Percentiles rank a stretch among this genome's conserved stretches.
These are phyloP conservation scores for Bathelium albidoporum DNA, from an alignment of 495 filamentous ascomycete genomes.

Conservation along the genomic window DNA sequence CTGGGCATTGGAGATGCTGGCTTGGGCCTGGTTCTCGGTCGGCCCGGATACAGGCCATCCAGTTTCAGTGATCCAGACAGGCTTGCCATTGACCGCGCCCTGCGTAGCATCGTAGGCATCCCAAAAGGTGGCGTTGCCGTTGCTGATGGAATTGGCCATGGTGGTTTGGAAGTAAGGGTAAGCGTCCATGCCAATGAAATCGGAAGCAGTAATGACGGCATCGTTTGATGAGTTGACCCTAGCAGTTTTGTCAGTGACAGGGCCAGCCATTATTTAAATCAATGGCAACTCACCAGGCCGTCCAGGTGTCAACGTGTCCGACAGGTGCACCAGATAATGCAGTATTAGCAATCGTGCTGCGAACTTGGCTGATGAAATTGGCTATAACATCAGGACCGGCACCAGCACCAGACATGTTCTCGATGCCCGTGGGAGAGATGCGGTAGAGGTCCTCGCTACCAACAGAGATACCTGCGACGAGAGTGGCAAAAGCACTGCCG, in stretches of 20 bases:
- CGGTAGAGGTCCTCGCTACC: slow-evolving; percentile 89
- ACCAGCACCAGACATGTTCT: slow-evolving; percentile 46
- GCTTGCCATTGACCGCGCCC: slow-evolving; percentile 50
- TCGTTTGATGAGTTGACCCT: slow-evolving; percentile 57
- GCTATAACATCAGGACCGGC: slow-evolving; percentile 48
- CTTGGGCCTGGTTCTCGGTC: slow-evolving; percentile 48
- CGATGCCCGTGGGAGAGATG: slow-evolving; percentile 47
- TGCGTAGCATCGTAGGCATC: slow-evolving; percentile 50
- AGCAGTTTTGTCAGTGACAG: background rate
- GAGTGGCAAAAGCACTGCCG: slow-evolving; percentile 47
- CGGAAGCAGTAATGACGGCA: slow-evolving; percentile 55
- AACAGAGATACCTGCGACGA: slow-evolving; percentile 78
- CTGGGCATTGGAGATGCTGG: slow-evolving; percentile 59
- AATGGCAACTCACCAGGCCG: slow-evolving; percentile 43
- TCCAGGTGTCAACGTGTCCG: slow-evolving; percentile 93
- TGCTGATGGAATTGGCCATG: slow-evolving; percentile 52
- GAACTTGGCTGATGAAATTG: slow-evolving; percentile 56
- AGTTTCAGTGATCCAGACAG: slow-evolving; percentile 84
- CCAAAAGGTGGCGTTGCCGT: slow-evolving; percentile 52
- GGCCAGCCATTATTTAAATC: background rate
- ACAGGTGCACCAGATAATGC: slow-evolving; percentile 45
- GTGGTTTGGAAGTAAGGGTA: slow-evolving; percentile 56
- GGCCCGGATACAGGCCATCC: slow-evolving; percentile 70
- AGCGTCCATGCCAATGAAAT: slow-evolving; percentile 71
- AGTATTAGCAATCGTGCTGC: slow-evolving; percentile 48